phyloP scores from a whole-genome alignment of 257 asterid genomes.

The Mitragyna speciosa region DNA sequence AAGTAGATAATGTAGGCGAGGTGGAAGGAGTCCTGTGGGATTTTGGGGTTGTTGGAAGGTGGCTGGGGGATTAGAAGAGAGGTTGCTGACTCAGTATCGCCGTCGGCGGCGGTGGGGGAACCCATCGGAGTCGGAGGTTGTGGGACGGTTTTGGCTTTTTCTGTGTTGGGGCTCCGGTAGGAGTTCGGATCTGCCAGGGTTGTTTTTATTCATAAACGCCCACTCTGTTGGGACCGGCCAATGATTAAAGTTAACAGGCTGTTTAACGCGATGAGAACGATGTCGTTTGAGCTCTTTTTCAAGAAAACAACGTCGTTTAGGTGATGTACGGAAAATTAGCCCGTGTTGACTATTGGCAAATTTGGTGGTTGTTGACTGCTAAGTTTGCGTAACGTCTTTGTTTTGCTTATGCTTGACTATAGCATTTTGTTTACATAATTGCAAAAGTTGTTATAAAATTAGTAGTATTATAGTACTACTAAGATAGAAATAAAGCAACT shows the following conservation, averaged over 20 bases:
- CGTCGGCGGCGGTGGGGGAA: slow-evolving; percentile 16
- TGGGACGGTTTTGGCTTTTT: background rate
- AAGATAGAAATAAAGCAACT: no score
- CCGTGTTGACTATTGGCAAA: no score
- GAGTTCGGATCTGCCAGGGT: background rate
- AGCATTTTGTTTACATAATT: background rate
- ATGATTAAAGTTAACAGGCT: no score
- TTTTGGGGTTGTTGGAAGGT: slow-evolving; percentile 29
- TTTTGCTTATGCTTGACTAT: no score
- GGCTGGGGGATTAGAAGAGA: slow-evolving; percentile 33
- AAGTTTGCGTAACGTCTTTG: background rate
- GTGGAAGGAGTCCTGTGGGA: slow-evolving; percentile 71
- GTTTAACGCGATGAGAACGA: no score
- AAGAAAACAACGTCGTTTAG: no score
- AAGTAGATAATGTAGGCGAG: slow-evolving; percentile 80
- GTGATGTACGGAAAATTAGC: background rate
- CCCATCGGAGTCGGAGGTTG: slow-evolving; percentile 13
- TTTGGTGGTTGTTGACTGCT: no score
- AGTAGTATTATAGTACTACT: no score
- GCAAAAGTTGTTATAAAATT: no score
- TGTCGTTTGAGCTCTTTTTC: no score
- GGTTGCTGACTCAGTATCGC: slow-evolving; percentile 51
- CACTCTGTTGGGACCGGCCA: no score
- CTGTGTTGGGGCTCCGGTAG: background rate
- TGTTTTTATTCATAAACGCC: no score